phyloP scores from a whole-genome alignment of 371 early-diverging fungal species.

The Circinella minor region DNA sequence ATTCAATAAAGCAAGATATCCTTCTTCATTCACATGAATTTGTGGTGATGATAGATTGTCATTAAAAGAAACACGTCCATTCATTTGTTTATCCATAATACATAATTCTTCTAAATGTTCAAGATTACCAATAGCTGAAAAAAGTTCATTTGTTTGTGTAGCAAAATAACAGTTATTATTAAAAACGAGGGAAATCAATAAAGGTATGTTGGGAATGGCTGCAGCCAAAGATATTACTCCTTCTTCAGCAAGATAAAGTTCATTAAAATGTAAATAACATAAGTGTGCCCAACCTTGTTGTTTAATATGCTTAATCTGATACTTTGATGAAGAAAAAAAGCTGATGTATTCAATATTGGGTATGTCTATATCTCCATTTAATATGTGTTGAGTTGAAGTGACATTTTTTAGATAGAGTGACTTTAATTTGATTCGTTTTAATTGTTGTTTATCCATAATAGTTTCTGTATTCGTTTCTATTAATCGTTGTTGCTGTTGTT shows the following conservation, averaged over 20 bases:
- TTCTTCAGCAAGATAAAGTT: neutral
- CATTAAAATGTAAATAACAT: neutral
- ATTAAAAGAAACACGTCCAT: no score
- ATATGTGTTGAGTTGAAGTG: neutral
- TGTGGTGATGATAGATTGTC: neutral
- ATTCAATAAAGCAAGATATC: neutral
- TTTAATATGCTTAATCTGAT: neutral
- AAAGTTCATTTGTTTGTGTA: neutral
- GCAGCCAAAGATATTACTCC: neutral
- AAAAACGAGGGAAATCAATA: neutral
- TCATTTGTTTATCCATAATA: neutral
- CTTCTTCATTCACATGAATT: neutral
- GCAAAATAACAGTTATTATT: neutral
- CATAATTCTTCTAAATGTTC: neutral
- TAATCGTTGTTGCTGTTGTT: neutral
- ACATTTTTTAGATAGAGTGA: neutral
- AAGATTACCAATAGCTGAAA: neutral
- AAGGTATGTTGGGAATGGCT: neutral
- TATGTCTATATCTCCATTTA: neutral
- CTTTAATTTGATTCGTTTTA: neutral
- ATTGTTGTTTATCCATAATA: no score
- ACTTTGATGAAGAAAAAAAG: neutral
- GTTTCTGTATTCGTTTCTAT: no score
- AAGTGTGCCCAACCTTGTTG: neutral
- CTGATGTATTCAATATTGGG: neutral